Percentiles rank a stretch among this genome's conserved stretches.
Evolutionary conservation across 202 grass and related monocot genomes (phyloP).

Genomic region (Zizania palustris): DNA sequence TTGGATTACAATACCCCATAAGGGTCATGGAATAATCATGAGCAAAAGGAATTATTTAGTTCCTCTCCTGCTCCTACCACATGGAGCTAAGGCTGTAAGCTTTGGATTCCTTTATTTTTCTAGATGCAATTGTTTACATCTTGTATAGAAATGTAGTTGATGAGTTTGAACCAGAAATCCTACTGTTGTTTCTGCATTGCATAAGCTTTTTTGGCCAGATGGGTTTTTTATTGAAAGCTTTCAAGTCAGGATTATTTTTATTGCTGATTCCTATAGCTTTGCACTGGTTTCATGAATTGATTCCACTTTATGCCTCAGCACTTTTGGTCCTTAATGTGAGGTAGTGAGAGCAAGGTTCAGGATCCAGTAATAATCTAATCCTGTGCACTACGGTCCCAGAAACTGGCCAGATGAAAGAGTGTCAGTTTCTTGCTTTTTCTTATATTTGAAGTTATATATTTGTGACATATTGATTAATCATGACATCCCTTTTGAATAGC

Average conservation of each 20-base stretch:
- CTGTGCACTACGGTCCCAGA: neutral
- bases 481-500: neutral
- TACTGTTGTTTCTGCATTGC: neutral
- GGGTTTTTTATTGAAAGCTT: neutral
- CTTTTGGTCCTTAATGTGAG: constrained; percentile 13
- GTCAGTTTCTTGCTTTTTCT: neutral
- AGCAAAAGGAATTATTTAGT: too few species aligned
- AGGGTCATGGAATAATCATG: too few species aligned
- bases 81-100: neutral
- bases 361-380: neutral
- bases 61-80: too few species aligned
- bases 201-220: neutral
- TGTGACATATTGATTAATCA: constrained; percentile 5
- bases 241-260: neutral
- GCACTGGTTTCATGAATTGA: constrained; percentile 3
- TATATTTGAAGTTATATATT: neutral
- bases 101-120: neutral
- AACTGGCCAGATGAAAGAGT: neutral
- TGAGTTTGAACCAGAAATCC: constrained; percentile 13
- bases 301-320: neutral
- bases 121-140: neutral
- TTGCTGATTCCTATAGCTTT: neutral
- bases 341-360: neutral
- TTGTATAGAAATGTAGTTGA: neutral
- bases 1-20: too few species aligned